Percentiles rank a stretch among this genome's conserved stretches.
These are phyloP conservation scores for Aquilaria yunnanensis DNA, from an alignment of 345 rosid genomes.

Conservation along the genomic window DNA sequence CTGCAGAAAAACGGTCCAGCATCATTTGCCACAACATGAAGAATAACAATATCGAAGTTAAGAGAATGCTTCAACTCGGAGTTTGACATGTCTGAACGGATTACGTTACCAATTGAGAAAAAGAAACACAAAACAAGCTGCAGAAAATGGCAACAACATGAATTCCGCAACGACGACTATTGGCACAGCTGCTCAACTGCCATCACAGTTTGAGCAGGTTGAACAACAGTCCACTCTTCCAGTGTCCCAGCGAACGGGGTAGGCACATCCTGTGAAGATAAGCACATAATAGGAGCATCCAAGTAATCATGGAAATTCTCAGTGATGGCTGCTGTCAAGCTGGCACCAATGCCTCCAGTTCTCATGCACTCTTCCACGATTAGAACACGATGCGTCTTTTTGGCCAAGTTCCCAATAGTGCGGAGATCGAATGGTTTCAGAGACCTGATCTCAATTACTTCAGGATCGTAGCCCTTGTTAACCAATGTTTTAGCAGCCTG, in stretches of 20 bases:
- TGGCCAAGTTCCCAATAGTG: slow-evolving; percentile 84
- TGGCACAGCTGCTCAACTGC: slow-evolving; percentile 92
- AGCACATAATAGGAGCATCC: slow-evolving; percentile 89
- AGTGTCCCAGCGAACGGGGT: slow-evolving; percentile 85
- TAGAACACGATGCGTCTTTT: slow-evolving; percentile 87
- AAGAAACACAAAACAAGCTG: background rate
- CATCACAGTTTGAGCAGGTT: slow-evolving; percentile 88
- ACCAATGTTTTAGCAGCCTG: slow-evolving; percentile 90
- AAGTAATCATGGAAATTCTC: slow-evolving; percentile 90
- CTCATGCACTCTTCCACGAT: slow-evolving; percentile 98
- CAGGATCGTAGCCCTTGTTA: slow-evolving; percentile 92
- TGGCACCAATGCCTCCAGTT: slow-evolving; percentile 95
- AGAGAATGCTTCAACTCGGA: too few species aligned
- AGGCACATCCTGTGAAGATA: slow-evolving; percentile 96
- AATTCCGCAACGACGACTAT: slow-evolving; percentile 25
- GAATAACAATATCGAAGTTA: too few species aligned
- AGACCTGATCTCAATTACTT: slow-evolving; percentile 90
- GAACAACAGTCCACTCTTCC: slow-evolving; percentile 93
- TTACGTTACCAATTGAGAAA: too few species aligned
- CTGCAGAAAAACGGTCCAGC: too few species aligned
- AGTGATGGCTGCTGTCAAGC: slow-evolving; percentile 78
- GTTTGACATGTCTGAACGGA: too few species aligned
- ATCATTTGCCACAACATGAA: too few species aligned
- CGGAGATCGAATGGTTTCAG: slow-evolving; percentile 85
- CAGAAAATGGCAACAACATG: slow-evolving; percentile 8